Conservation (phyloP, 805 yeast genomes). For the Metschnikowia hibisci region DNA sequence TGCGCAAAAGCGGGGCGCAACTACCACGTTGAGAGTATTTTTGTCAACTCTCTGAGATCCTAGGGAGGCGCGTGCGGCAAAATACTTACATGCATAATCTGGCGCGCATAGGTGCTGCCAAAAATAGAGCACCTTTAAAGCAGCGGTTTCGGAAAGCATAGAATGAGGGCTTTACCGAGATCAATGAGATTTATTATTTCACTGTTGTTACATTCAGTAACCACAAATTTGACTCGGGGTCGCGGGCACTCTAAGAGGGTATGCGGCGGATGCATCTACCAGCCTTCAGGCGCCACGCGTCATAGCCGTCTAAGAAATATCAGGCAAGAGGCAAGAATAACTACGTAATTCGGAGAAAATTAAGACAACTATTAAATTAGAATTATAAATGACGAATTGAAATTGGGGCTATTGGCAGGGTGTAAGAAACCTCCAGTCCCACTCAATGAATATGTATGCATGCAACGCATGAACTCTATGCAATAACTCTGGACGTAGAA, state of each 20-base stretch:
- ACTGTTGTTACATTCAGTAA: too few species aligned
- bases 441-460: background rate
- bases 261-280: background rate
- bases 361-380: background rate
- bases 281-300: background rate
- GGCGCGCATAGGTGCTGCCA: background rate
- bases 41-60: too few species aligned
- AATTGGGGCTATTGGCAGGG: background rate
- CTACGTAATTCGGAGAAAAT: too few species aligned
- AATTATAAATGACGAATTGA: slow-evolving; percentile 1
- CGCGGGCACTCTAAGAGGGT: too few species aligned
- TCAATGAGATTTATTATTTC: too few species aligned
- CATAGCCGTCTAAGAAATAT: background rate
- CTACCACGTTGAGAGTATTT: too few species aligned
- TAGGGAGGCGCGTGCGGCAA: background rate
- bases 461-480: too few species aligned
- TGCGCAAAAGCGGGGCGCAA: too few species aligned
- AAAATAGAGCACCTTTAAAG: too few species aligned
- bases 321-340: background rate
- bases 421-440: background rate
- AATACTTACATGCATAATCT: slow-evolving; percentile 2
- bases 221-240: background rate
- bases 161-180: too few species aligned
- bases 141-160: too few species aligned
- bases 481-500: too few species aligned